phyloP scores from a whole-genome alignment of 306 rosid species.

The Crotalaria pallida region DNA sequence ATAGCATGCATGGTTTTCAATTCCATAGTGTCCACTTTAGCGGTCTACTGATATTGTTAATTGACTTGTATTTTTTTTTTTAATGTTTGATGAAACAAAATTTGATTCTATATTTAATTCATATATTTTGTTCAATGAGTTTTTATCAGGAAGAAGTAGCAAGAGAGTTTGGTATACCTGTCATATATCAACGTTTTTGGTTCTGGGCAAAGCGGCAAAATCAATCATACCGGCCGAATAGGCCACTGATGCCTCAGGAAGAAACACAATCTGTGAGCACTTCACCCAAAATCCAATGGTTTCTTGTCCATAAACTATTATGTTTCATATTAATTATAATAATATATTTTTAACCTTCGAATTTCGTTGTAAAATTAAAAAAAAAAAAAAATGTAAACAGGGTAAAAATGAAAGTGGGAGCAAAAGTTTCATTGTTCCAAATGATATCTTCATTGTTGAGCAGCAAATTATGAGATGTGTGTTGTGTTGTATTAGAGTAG shows the following conservation, averaged over 20 bases:
- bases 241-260: conserved; percentile 65
- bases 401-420: neutral
- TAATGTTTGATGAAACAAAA: neutral
- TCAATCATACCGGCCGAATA: conserved; percentile 79
- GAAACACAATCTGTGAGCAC: conserved; percentile 72
- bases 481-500: neutral
- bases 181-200: conserved; percentile 81
- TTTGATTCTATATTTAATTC: conserved; percentile 2
- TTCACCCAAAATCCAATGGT: neutral
- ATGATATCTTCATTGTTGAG: neutral
- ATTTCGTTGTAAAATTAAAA: neutral
- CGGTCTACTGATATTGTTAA: neutral
- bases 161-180: conserved; percentile 73
- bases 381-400: neutral
- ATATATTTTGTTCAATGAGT: conserved; percentile 10
- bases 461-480: neutral
- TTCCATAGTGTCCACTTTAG: neutral
- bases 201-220: conserved; percentile 95
- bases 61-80: neutral
- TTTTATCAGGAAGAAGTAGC: conserved; percentile 83
- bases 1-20: neutral
- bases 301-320: neutral
- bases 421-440: neutral
- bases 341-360: neutral
- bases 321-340: neutral